phyloP scores from a whole-genome alignment of 805 yeast genomes.

The Candida ulmi region DNA sequence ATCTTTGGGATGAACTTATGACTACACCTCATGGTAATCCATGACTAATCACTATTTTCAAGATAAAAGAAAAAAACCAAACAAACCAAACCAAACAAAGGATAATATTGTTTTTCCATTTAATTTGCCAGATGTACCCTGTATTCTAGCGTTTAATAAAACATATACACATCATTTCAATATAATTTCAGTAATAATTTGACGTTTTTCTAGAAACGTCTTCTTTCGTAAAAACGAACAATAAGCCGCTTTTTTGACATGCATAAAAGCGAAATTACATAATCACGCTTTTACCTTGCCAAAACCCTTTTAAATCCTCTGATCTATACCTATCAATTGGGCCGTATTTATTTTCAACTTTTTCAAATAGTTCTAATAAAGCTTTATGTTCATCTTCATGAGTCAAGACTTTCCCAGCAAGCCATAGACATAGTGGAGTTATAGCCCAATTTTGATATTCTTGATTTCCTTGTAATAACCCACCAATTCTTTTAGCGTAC shows the following conservation, averaged over 20 bases:
- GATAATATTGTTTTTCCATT: too few species aligned
- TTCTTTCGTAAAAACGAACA: too few species aligned
- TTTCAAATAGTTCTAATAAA: constrained; percentile 20
- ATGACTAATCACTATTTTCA: background rate
- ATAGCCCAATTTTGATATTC: constrained; percentile 2
- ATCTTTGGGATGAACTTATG: constrained; percentile 22
- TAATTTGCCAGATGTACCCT: too few species aligned
- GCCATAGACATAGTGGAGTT: constrained; percentile 11
- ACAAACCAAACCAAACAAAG: too few species aligned
- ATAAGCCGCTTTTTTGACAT: too few species aligned
- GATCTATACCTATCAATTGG: constrained; percentile 15
- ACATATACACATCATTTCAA: too few species aligned
- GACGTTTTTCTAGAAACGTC: too few species aligned
- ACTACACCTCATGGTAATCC: background rate
- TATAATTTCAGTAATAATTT: too few species aligned
- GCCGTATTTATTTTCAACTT: constrained; percentile 17
- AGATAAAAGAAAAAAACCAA: background rate
- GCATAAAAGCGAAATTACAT: too few species aligned
- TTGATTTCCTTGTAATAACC: constrained; percentile 5
- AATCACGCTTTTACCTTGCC: too few species aligned
- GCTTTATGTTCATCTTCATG: constrained; percentile 20
- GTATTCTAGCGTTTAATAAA: too few species aligned
- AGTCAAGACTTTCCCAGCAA: constrained; percentile 18
- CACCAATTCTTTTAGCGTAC: constrained; percentile 18
- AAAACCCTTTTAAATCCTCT: constrained; percentile 20